These are phyloP conservation scores for Tylopilus orsonianus DNA, from an alignment of 1,284 basidiomycete species.

Conservation along the genomic window DNA sequence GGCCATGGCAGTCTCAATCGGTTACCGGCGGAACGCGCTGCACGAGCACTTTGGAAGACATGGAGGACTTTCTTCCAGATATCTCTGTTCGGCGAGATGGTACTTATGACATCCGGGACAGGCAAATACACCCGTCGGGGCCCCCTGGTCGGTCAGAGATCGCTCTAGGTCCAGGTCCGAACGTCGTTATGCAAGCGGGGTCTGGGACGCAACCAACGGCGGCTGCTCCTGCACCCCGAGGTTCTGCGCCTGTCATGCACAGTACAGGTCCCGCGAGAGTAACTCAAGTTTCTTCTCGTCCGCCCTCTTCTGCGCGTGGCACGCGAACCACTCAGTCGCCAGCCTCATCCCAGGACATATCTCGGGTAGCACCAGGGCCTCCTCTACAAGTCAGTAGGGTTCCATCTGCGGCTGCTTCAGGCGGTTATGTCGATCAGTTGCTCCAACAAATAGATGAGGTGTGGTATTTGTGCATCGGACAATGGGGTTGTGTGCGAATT, in stretches of 20 bases:
- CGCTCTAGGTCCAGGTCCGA: constrained; percentile 9
- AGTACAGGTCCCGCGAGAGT: constrained; percentile 12
- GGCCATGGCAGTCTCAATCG: constrained; percentile 32
- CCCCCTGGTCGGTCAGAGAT: constrained; percentile 12
- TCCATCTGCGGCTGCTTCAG: constrained; percentile 4
- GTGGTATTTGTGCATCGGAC: constrained; percentile 17
- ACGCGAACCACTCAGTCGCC: constrained; percentile 15
- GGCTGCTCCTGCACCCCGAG: constrained; percentile 12
- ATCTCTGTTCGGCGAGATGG: constrained; percentile 48
- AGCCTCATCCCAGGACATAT: constrained; percentile 24
- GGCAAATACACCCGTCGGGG: constrained; percentile 15
- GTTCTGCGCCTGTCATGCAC: constrained; percentile 12
- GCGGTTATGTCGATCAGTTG: constrained; percentile 28
- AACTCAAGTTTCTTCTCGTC: constrained; percentile 14
- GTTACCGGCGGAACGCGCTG: constrained; percentile 7
- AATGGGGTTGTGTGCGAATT: constrained; percentile 6
- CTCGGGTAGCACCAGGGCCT: constrained; percentile 15
- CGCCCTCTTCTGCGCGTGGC: constrained; percentile 18
- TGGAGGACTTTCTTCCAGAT: constrained; percentile 58
- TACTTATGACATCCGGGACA: constrained; percentile 36
- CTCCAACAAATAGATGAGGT: constrained; percentile 51
- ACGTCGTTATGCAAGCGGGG: constrained; percentile 2
- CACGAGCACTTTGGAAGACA: constrained; percentile 37
- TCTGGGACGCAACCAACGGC: constrained; percentile 5
- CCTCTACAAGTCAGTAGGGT: constrained; percentile 11